Percentiles rank a stretch among this genome's conserved stretches.
Conservation (phyloP, 1,284 basidiomycete species). For the Rhodotorula sp. region DNA sequence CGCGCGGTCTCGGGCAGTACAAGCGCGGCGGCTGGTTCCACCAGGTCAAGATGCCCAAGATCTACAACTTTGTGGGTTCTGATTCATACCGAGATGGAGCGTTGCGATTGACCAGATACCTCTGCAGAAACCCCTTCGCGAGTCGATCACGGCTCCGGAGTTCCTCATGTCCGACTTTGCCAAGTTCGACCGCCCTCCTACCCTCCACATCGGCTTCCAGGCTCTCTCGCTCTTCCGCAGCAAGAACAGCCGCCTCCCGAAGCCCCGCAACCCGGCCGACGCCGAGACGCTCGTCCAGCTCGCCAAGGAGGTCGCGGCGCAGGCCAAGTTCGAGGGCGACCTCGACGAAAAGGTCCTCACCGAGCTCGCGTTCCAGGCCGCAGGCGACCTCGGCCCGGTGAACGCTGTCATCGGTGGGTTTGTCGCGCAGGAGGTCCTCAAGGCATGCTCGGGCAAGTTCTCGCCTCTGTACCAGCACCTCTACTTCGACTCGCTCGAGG, state of each 20-base stretch:
- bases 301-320: constrained; percentile 72
- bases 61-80: constrained; percentile 78
- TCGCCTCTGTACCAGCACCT: constrained; percentile 93
- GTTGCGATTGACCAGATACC: background rate
- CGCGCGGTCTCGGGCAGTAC: constrained; percentile 74
- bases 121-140: constrained; percentile 83
- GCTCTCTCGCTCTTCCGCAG: constrained; percentile 77
- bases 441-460: constrained; percentile 97
- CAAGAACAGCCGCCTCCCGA: constrained; percentile 70
- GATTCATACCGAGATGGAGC: background rate
- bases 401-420: constrained; percentile 96
- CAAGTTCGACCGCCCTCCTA: constrained; percentile 90
- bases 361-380: constrained; percentile 88
- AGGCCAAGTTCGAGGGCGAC: constrained; percentile 58
- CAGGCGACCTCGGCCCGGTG: constrained; percentile 88
- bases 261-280: constrained; percentile 80
- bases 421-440: constrained; percentile 96
- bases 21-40: constrained; percentile 91
- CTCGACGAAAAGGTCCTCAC: constrained; percentile 76
- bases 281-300: constrained; percentile 69
- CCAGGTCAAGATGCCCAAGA: constrained; percentile 99
- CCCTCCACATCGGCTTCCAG: constrained; percentile 93
- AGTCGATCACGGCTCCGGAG: constrained; percentile 80
- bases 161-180: constrained; percentile 95
- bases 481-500: constrained; percentile 98